Conservation (phyloP, 345 rosid genomes). For the Psidium friedrichsthalianum region DNA sequence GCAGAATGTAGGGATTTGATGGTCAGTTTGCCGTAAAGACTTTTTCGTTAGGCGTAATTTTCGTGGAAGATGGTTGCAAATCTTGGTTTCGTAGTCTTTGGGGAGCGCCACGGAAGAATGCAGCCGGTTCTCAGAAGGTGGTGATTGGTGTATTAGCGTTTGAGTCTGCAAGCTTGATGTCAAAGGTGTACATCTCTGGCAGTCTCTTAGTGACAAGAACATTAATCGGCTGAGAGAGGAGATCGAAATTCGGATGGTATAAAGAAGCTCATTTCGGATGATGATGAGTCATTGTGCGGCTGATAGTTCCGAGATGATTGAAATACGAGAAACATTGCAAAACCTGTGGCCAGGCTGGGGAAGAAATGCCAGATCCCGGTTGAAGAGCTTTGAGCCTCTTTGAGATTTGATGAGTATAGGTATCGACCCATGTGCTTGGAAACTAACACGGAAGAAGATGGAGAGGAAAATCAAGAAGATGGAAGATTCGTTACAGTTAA, state of each 20-base stretch:
- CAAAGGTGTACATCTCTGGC: constrained; percentile 92
- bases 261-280: constrained; percentile 75
- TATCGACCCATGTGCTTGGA: constrained; percentile 67
- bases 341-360: constrained; percentile 65
- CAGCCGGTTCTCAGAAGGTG: constrained; percentile 41
- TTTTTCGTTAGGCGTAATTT: not conserved
- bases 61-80: constrained; percentile 49
- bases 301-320: constrained; percentile 67
- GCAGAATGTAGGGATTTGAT: not conserved
- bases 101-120: constrained; percentile 53
- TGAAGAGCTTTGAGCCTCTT: constrained; percentile 60
- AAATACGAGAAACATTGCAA: constrained; percentile 49
- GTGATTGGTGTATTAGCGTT: constrained; percentile 74
- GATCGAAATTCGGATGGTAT: constrained; percentile 53
- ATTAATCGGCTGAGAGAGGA: constrained; percentile 62
- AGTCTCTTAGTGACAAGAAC: constrained; percentile 77
- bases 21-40: not conserved
- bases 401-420: constrained; percentile 38
- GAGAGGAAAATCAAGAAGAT: constrained; percentile 75
- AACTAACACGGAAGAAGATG: constrained; percentile 67
- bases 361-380: constrained; percentile 56
- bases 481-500: constrained; percentile 69
- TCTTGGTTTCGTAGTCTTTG: constrained; percentile 84
- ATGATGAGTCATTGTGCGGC: constrained; percentile 49
- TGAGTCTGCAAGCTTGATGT: constrained; percentile 82